Evolutionary conservation across 768 basidiomycete genomes (phyloP), one percentile per base, ranked within the genome.

Genomic region (Termitomyces sp.): DNA sequence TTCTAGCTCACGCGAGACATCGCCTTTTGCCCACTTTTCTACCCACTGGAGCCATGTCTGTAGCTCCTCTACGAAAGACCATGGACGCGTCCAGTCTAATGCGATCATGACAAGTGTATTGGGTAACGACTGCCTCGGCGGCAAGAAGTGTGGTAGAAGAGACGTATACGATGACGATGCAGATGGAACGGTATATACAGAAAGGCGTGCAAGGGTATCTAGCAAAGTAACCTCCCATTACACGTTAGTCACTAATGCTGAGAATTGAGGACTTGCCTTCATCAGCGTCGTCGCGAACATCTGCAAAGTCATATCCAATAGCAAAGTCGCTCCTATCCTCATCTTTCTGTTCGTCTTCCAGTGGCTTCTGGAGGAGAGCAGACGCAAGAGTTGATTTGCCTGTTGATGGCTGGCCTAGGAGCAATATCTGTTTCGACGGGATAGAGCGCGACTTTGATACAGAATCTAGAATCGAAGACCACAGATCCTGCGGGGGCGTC

Each of bases 71-170:
- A 97, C 73, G 68, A 98, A 98, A 1, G 86, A 82, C 85, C 92
- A 95, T 1, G 96, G 96, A 60, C 82, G 82, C 61, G 94, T 96
- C 96, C 97, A 99, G 68, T 99, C 96, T 10, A 99, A 74, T 0
- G 87, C 84, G 61, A 98, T 89, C 64, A 97, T 73, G 42, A 94
- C 83, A 29, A 91, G 75, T 0, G 89, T 88, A 58, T 91, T 86
- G 3, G 81, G 79, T 12, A 92, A 70, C 6, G 82, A 74, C 27
- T 79, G 73, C 53, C 83, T 77, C 1, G 92, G 86, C 1, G 91
- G 89, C 23, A 94, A 70, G 59, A 93, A 91, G 56, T 87, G 83
- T 0, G 92, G 91, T 0, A 96, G 62, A 29, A 96, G 70, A 12
- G 84, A 71, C 2, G 84, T 83, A 59, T 92, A 86, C 1, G 88